Base-by-base conservation (phyloP, 305 asterid species). In the Fraxinus paxiana region DNA sequence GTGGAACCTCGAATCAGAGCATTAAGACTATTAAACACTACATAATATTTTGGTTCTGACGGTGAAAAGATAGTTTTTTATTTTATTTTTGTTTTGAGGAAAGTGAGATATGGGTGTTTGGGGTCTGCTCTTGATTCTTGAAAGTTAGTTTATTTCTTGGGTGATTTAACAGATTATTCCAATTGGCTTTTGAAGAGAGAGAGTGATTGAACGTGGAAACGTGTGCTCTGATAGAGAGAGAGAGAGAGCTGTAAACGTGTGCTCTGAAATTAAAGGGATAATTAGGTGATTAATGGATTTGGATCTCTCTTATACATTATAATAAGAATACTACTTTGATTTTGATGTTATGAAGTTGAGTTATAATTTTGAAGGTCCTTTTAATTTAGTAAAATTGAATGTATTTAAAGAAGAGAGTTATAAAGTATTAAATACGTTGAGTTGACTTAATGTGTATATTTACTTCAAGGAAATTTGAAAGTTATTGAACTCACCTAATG, bases 201-300 rank as follows among this genome's bases (percentile, higher is more conserved):
- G 69, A 63, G 78, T 76, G 83, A 80, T 67, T 76, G 80, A 85
- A 82, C 31, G 84, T 83, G 90, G 33, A 80, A 76, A 77, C 90
- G 87, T 87, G 88, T 37, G 43, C 43, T 37, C 12, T 37, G 43
- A 7, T 10, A 37, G 43, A 37, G 9, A 35, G 43, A 37, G 9
- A 35, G 43, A 37, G 10, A 7, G 12, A 37, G 2, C 48, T 38
- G 48, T 38, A 9, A 9, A 9, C 48, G 48, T 38, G 48, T 71
- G 81, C 81, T 80, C 70, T 78, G 78, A 77, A 20, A 69, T 85
- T 79, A 67, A 84, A 77, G 81, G 82, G 77, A 69, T 77, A 86
- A 79, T 38, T 48, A 5, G 56, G 83, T 75, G 48, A 76, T 38
- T 73, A 73, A 43, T 54, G 43, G 71, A 80, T 77, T 35, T 35